Percentiles rank a stretch among this genome's conserved stretches.
Conservation (phyloP, 495 filamentous ascomycete genomes). For the Wilcoxina mikolae region DNA sequence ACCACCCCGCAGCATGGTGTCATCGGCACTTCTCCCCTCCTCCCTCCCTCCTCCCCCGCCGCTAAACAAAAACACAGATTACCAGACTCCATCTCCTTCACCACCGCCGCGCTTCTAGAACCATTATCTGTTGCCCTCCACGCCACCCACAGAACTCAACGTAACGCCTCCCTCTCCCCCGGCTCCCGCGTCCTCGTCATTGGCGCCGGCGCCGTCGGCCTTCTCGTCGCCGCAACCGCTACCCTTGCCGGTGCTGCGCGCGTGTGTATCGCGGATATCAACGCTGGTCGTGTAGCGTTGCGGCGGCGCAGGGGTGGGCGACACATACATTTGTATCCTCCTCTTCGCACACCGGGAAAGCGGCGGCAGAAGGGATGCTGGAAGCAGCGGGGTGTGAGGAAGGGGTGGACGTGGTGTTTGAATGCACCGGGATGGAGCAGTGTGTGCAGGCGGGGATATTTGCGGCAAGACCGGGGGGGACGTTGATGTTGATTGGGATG, state of each 20-base stretch:
- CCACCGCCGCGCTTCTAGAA: constrained; percentile 68
- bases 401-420: constrained; percentile 67
- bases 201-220: constrained; percentile 72
- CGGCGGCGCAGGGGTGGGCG: constrained; percentile 55
- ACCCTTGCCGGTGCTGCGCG: constrained; percentile 50
- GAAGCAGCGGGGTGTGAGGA: constrained; percentile 40
- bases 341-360: constrained; percentile 42
- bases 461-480: constrained; percentile 61
- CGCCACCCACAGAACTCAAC: constrained; percentile 49
- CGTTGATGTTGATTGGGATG: constrained; percentile 83
- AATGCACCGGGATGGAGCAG: constrained; percentile 78
- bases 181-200: constrained; percentile 59
- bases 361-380: constrained; percentile 39
- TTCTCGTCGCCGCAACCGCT: constrained; percentile 59
- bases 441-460: constrained; percentile 82
- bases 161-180: constrained; percentile 28
- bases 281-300: constrained; percentile 58
- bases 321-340: constrained; percentile 53
- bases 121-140: constrained; percentile 78
- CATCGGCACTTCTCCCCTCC: constrained; percentile 40
- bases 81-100: constrained; percentile 54
- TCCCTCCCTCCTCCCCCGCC: constrained; percentile 2
- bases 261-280: constrained; percentile 73
- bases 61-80: constrained; percentile 38
- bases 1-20: constrained; percentile 69